Evolutionary conservation across 257 asterid genomes (phyloP).

Genomic region (Apocynum venetum): DNA sequence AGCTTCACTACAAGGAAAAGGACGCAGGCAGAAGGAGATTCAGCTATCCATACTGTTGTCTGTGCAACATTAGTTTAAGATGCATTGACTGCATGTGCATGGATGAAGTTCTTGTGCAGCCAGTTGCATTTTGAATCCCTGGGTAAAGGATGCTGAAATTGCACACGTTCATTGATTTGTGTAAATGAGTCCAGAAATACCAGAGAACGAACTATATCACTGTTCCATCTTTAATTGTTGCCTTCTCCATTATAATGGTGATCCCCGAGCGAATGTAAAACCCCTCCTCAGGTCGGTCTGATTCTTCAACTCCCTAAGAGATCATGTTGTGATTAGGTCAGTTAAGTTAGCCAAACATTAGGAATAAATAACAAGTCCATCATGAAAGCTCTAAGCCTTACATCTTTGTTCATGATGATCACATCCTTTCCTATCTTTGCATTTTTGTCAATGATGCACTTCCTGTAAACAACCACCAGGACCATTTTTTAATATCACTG

Average conservation of each 20-base stretch:
- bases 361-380: neutral
- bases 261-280: constrained; percentile 84
- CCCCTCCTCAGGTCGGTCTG: constrained; percentile 70
- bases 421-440: constrained; percentile 84
- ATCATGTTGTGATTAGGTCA: neutral
- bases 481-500: neutral
- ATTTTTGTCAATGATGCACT: constrained; percentile 91
- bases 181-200: neutral
- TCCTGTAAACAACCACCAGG: constrained; percentile 31
- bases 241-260: constrained; percentile 65
- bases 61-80: neutral
- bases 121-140: neutral
- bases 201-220: constrained; percentile 38
- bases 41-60: neutral
- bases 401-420: constrained; percentile 77
- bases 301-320: constrained; percentile 77
- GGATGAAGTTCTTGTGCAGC: neutral
- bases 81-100: neutral
- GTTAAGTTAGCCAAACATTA: neutral
- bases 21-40: neutral
- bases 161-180: neutral
- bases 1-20: neutral
- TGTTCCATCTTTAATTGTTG: constrained; percentile 68
- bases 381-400: constrained; percentile 30
- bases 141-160: constrained; percentile 1